phyloP scores from a whole-genome alignment of 371 early-diverging fungal species.

The Entomophthora muscae region DNA sequence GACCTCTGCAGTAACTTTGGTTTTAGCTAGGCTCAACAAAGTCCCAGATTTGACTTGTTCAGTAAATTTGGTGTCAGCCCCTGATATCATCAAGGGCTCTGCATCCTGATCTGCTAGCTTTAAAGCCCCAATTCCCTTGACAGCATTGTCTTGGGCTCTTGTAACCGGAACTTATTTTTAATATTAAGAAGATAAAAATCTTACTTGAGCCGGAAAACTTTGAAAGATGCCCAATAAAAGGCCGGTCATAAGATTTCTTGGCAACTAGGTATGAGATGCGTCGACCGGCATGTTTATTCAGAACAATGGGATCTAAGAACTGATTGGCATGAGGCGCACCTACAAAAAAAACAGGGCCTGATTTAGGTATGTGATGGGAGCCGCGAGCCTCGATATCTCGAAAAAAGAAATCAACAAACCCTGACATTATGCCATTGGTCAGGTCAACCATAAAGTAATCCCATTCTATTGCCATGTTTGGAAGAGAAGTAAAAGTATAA shows the following conservation, averaged over 20 bases:
- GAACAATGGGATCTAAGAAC: conserved; percentile 82
- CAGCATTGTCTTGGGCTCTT: too few species aligned
- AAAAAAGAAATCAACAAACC: conserved; percentile 63
- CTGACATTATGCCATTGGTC: conserved; percentile 28
- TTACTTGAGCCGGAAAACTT: conserved; percentile 1
- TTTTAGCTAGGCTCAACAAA: too few species aligned
- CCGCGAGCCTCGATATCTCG: conserved; percentile 74
- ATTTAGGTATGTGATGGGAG: conserved; percentile 58
- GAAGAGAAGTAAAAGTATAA: too few species aligned
- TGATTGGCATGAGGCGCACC: conserved; percentile 93
- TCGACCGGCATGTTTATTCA: conserved; percentile 53
- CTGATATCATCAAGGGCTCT: conserved; percentile 78
- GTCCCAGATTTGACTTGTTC: too few species aligned
- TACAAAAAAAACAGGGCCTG: conserved; percentile 84
- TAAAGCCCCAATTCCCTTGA: too few species aligned
- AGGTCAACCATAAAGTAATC: conserved; percentile 25
- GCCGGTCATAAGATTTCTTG: conserved; percentile 31
- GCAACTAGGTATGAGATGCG: too few species aligned
- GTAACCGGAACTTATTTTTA: too few species aligned
- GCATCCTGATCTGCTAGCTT: too few species aligned
- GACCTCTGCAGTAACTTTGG: too few species aligned
- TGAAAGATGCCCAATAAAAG: background rate
- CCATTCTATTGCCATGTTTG: conserved; percentile 1
- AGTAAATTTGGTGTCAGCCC: too few species aligned
- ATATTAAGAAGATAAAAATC: too few species aligned